Base-by-base conservation (phyloP, 148 eudicot species). In the Silene uniflora region DNA sequence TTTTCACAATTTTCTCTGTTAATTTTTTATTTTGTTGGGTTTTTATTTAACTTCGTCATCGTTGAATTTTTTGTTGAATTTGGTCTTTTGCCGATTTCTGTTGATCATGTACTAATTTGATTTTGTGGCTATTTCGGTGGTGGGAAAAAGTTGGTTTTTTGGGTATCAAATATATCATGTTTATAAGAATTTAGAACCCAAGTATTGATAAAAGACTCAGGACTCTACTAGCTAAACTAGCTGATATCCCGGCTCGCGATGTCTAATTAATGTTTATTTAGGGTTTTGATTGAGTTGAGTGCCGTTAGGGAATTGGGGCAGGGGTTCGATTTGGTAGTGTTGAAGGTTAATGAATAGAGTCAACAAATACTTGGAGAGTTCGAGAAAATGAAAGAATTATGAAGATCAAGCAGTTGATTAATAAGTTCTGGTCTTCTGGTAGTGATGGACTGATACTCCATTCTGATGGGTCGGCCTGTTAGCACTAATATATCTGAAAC, bases 401-500 rank as follows among this genome's bases (percentile, higher is more conserved):
- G 1, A 11, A 24, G 67, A 49, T n/a, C n/a, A 49, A 14, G 10
- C 49, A 62, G 66, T 35, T 47, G 29, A 14, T 12, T 14, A 52
- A 42, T 49, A 25, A 71, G 29, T 71, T 23, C 21, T 25, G 61
- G 4, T 12, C 8, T 35, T 4, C 39, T 35, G 39, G 39, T 35
- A 35, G 39, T 35, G 4, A 35, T 5, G 4, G 6, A 3, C 39
- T 35, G 4, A 35, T 35, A 35, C 39, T 35, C 5, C 39, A 35
- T 63, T 63, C 67, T 63, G 67, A 63, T 14, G 67, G 25, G 64
- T 61, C 27, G 64, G n/a, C 64, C 39, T 35, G 6, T 35, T 35
- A 35, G 39, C 39, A n/a, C n/a, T n/a, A n/a, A n/a, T n/a, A n/a
- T n/a, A n/a, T n/a, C n/a, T n/a, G n/a, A n/a, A n/a, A n/a, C n/a